Percentiles rank a stretch among this genome's conserved stretches.
These are phyloP conservation scores for Chytriomyces sp. DNA, from an alignment of 192 early-diverging fungal genomes.

Conservation along the genomic window DNA sequence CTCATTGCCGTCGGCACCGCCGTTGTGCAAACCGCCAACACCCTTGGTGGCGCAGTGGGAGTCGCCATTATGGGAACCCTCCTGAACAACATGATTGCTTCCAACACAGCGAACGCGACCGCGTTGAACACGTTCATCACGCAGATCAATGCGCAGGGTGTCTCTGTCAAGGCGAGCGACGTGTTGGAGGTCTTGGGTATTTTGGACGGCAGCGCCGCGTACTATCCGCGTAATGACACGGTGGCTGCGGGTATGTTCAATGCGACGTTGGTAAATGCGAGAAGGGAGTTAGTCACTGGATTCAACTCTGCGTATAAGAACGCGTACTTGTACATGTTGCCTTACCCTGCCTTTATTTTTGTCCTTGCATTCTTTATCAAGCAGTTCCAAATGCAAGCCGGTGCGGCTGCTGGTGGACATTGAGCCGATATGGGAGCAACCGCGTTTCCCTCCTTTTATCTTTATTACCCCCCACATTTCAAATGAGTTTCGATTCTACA, in stretches of 20 bases:
- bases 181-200: slow-evolving; percentile 9
- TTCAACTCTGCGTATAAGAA: slow-evolving; percentile 30
- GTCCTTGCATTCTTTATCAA: slow-evolving; percentile 42
- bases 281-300: slow-evolving; percentile 21
- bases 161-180: not conserved
- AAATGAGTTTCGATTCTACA: too few species aligned
- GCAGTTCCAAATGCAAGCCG: slow-evolving; percentile 27
- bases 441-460: too few species aligned
- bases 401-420: slow-evolving; percentile 4
- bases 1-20: slow-evolving; percentile 78
- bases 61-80: slow-evolving; percentile 67
- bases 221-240: slow-evolving; percentile 8
- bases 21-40: slow-evolving; percentile 66
- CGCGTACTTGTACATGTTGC: slow-evolving; percentile 28
- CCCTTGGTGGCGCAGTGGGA: slow-evolving; percentile 65
- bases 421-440: too few species aligned
- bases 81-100: slow-evolving; percentile 59
- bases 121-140: not conserved
- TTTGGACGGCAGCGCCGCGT: not conserved
- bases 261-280: slow-evolving; percentile 15
- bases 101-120: slow-evolving; percentile 40
- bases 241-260: slow-evolving; percentile 11
- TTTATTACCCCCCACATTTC: too few species aligned
- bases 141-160: not conserved
- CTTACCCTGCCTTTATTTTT: slow-evolving; percentile 44